These are phyloP conservation scores for Lepidium africanum DNA, from an alignment of 345 rosid genomes.

Conservation along the genomic window DNA sequence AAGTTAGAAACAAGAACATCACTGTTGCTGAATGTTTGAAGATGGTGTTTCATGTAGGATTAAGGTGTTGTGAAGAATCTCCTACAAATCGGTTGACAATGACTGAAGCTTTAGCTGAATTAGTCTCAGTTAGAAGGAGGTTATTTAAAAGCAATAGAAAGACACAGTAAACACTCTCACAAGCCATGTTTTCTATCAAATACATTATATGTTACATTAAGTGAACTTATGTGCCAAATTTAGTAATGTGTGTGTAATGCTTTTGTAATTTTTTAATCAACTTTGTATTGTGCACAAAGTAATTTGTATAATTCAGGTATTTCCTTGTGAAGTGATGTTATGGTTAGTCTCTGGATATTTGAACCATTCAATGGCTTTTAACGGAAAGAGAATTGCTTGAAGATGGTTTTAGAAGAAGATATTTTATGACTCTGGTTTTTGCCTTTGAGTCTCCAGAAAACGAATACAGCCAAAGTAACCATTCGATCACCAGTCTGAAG, in stretches of 20 bases:
- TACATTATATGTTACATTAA: too few relatives aligned
- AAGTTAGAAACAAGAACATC: neutral
- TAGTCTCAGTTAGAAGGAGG: neutral
- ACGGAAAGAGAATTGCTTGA: neutral
- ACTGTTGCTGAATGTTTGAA: neutral
- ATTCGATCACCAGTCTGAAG: conserved; percentile 79
- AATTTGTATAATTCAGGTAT: conserved; percentile 45
- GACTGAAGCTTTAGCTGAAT: conserved; percentile 9
- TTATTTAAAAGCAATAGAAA: neutral
- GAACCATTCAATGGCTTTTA: conserved; percentile 45
- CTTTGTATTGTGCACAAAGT: conserved; percentile 55
- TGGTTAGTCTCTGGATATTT: conserved; percentile 68
- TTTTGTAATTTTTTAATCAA: too few relatives aligned
- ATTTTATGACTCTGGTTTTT: neutral
- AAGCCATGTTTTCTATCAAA: too few relatives aligned
- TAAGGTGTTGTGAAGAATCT: conserved; percentile 7
- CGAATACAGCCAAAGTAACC: conserved; percentile 79
- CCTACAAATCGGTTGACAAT: neutral
- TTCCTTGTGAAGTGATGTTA: conserved; percentile 46
- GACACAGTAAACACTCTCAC: neutral
- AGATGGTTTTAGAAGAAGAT: neutral
- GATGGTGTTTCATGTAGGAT: conserved; percentile 8
- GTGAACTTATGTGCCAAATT: too few relatives aligned
- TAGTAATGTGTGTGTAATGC: too few relatives aligned
- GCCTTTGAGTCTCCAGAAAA: conserved; percentile 94